Evolutionary conservation across 805 yeast genomes (phyloP).

Genomic region (Barnettozyma pratensis): DNA sequence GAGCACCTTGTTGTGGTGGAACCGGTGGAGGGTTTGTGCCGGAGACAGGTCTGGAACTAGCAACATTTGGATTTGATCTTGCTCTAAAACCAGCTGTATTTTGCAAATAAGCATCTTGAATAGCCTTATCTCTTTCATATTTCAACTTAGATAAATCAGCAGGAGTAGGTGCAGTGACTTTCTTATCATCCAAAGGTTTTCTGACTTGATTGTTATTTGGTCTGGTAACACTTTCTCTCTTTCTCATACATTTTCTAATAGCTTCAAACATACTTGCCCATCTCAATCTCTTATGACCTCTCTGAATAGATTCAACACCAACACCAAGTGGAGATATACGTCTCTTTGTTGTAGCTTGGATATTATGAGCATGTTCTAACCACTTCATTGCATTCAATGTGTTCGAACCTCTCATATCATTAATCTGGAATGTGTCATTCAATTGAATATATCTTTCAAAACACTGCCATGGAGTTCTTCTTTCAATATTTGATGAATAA

Average conservation of each 20-base stretch:
- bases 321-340: slow-evolving; percentile 90
- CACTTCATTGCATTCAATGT: slow-evolving; percentile 83
- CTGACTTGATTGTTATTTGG: slow-evolving; percentile 45
- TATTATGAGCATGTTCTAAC: slow-evolving; percentile 87
- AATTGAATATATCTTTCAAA: slow-evolving; percentile 93
- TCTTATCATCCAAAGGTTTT: slow-evolving; percentile 35
- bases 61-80: slow-evolving; percentile 9
- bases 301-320: slow-evolving; percentile 85
- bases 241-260: slow-evolving; percentile 81
- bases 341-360: slow-evolving; percentile 82
- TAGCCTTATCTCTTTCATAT: slow-evolving; percentile 78
- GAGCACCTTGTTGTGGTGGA: not conserved
- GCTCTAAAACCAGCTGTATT: slow-evolving; percentile 24
- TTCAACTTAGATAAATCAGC: slow-evolving; percentile 79
- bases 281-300: slow-evolving; percentile 85
- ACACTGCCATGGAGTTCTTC: slow-evolving; percentile 98
- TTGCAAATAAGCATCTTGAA: slow-evolving; percentile 66
- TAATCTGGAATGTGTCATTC: slow-evolving; percentile 79
- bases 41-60: slow-evolving; percentile 3
- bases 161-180: slow-evolving; percentile 66
- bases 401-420: slow-evolving; percentile 83
- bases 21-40: slow-evolving; percentile 1
- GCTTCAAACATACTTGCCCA: slow-evolving; percentile 99
- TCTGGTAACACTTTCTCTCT: slow-evolving; percentile 72
- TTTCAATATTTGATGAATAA: slow-evolving; percentile 82